Evolutionary conservation across 129 eudicot genomes (phyloP), one percentile per base, ranked within the genome.

Genomic region (Lactuca sativa): DNA sequence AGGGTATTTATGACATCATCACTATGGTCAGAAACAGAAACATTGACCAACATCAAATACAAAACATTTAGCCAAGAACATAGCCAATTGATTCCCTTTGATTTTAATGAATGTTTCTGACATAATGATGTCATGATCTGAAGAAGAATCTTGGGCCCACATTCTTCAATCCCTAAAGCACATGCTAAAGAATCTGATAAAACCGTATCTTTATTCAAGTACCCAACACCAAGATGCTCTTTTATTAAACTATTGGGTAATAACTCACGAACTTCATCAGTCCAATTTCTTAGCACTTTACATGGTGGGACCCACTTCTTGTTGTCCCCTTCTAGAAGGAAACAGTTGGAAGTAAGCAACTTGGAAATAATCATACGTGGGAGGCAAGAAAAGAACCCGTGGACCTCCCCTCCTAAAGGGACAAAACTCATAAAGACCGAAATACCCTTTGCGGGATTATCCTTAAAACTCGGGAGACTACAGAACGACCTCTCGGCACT

Each of bases 161-260:
- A 86, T 54, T 86, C 90, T 74, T 86, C 88, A 38, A 90, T 54
- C 9, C 93, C 90, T 66, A 90, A 68, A 54, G 88, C 82, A 69
- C 66, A 82, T 7, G 96, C 90, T 44, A 90, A 76, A 5, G 86
- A 65, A 70, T 90, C 96, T 0, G 93, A 69, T 69, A 90, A 41
- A 80, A 79, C 56, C 5, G 72, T 84, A 52, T 90, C 90, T 58
- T 84, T 86, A 62, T 84, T 73, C 73, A 90, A 78, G 74, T 74
- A 86, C 9, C 95, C 96, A n/a, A 90, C 78, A 53, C 96, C 96
- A 79, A 90, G 86, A 74, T 79, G 88, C 74, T 90, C 81, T 30
- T 9, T 82, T 56, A 90, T 73, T 62, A 86, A 82, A 44, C 75
- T 66, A 77, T 84, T 88, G 36, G 96, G 88, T 65, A 90, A 75